A percentile compares a stretch with the other conserved stretches of the same genome.
These are phyloP conservation scores for Blastobotrys raffinosifermentans DNA, from an alignment of 1,139 yeast species.

Conservation along the genomic window DNA sequence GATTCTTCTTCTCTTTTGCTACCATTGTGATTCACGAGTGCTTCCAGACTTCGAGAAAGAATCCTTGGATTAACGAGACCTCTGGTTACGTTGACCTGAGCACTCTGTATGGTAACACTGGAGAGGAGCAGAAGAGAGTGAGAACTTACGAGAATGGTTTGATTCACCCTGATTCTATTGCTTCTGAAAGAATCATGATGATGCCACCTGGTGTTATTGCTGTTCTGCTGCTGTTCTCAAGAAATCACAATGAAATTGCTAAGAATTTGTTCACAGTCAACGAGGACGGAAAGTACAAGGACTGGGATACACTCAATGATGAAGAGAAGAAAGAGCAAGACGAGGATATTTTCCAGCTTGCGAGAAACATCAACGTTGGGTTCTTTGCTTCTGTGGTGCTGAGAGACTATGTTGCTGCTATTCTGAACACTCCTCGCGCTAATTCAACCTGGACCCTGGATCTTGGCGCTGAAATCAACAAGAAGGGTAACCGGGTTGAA, in stretches of 20 bases:
- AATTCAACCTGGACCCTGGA: conserved; percentile 8
- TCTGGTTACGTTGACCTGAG: conserved; percentile 8
- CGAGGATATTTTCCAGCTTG: conserved; percentile 9
- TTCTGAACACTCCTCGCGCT: conserved; percentile 9
- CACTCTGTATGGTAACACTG: conserved; percentile 8
- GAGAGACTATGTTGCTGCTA: conserved; percentile 9
- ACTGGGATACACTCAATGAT: conserved; percentile 7
- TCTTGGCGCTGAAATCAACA: conserved; percentile 9
- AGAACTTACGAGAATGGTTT: conserved; percentile 8
- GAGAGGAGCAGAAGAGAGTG: conserved; percentile 7
- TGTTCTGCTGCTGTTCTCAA: conserved; percentile 6
- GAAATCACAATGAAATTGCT: conserved; percentile 9
- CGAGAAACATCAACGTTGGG: conserved; percentile 9
- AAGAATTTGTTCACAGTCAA: conserved; percentile 6
- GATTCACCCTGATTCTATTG: conserved; percentile 8
- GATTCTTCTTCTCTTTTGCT: conserved; percentile 9
- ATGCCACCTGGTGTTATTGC: conserved; percentile 11
- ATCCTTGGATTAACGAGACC: conserved; percentile 9
- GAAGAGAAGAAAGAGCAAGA: conserved; percentile 8
- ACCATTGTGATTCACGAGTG: conserved; percentile 9
- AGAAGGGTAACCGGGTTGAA: conserved; percentile 6
- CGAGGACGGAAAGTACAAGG: conserved; percentile 6
- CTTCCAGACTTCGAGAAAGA: conserved; percentile 6
- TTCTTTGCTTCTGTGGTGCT: conserved; percentile 8
- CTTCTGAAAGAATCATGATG: conserved; percentile 10